A percentile compares a stretch with the other conserved stretches of the same genome.
Evolutionary conservation across 345 rosid species (phyloP).

Genomic region (Physaria fendleri): DNA sequence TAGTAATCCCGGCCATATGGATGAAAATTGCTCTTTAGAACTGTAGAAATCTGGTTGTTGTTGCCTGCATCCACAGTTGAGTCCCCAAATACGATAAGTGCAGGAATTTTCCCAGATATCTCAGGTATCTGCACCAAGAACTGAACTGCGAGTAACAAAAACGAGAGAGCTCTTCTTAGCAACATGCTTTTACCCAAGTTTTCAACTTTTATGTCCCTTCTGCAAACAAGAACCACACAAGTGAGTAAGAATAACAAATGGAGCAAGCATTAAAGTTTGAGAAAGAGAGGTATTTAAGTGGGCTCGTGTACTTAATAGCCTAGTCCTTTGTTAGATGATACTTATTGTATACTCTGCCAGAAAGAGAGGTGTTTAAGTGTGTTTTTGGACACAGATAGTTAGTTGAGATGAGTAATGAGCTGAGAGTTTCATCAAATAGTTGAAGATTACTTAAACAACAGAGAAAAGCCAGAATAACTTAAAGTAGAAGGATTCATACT

Average conservation of each 20-base stretch:
- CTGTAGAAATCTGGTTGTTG: constrained; percentile 64
- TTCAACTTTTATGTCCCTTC: constrained; percentile 8
- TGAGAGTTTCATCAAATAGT: not conserved
- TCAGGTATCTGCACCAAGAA: constrained; percentile 31
- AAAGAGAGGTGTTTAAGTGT: no score
- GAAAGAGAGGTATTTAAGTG: constrained; percentile 9
- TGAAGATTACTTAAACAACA: not conserved
- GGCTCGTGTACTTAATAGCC: constrained; percentile 7
- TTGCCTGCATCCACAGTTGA: constrained; percentile 75
- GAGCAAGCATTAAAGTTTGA: not conserved
- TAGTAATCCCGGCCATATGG: constrained; percentile 78
- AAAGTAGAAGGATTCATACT: constrained; percentile 12
- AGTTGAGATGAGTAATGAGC: constrained; percentile 26
- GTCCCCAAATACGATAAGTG: constrained; percentile 71
- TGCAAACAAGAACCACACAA: not conserved
- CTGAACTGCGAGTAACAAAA: constrained; percentile 22
- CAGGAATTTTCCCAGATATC: constrained; percentile 40
- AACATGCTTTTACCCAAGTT: constrained; percentile 32
- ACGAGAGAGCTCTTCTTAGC: constrained; percentile 13
- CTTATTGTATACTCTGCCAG: constrained; percentile 18
- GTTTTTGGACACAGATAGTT: constrained; percentile 13
- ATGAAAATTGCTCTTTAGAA: constrained; percentile 58
- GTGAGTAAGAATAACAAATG: not conserved
- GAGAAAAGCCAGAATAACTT: constrained; percentile 3
- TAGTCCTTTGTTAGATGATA: constrained; percentile 11